Evolutionary conservation across 23 red algal species (phyloP), one percentile per base, ranked within the genome.

Genomic region (Gracilariopsis chorda): DNA sequence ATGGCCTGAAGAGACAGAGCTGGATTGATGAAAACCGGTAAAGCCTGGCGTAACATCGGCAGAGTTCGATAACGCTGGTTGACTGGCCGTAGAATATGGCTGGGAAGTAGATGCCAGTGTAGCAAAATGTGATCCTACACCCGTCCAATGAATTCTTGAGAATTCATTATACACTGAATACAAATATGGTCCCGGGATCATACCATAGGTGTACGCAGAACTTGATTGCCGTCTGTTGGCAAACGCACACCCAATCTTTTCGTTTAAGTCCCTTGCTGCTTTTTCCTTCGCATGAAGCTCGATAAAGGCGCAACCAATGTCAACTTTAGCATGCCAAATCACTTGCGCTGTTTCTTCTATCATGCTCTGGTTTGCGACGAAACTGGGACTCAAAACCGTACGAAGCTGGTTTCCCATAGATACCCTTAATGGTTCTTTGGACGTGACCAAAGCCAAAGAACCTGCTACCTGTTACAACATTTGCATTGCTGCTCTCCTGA

Each of bases 231-330:
- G 65, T 30, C 86, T 67, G 12, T 36, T 27, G 1, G 86, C 41
- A 75, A 90, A 58, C 24, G 33, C 69, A 6, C 47, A 70, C 17
- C 53, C 39, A 52, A 92, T 64, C 35, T 73, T 80, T 40, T 98
- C 91, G 34, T 90, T 81, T 8, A 98, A 45, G 27, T 95, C 87
- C 51, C 88, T 25, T 1, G 67, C 51, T 19, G 92, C 75, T 55
- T 86, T 56, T 27, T 98, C 92, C 4, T 73, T 87, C 7, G 92
- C 95, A 1, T 87, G 91, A 25, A 72, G 80, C 44, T 98, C 95
- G 88, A 98, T 98, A 27, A 98, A 91, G 59, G 77, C 55, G 71
- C 95, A 98, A 40, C 81, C 91, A 5, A 94, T 62, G 39, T 98
- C 92, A 42, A 98, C 21, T 29, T 98, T 98, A 7, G 93, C 84